Evolutionary conservation across 2,329 filamentous ascomycete species (phyloP).

Genomic region (Bipolaris victoriae): DNA sequence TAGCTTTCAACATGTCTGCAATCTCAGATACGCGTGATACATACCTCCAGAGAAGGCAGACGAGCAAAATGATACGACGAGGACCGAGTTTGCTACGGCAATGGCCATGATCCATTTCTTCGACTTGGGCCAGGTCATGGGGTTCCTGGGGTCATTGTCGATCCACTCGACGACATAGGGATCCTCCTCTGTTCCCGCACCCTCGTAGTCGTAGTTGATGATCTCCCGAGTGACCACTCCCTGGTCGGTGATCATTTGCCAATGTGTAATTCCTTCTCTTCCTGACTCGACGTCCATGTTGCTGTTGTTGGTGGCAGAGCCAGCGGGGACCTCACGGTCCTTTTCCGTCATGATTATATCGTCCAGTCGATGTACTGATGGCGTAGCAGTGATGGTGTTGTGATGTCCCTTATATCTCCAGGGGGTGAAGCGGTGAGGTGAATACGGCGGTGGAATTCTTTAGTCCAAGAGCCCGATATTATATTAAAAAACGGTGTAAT

Average conservation of each 20-base stretch:
- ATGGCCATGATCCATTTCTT: slow-evolving; percentile 53
- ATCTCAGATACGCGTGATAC: not conserved
- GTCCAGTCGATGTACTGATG: slow-evolving; percentile 5
- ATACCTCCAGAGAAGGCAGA: slow-evolving; percentile 50
- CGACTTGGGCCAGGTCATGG: slow-evolving; percentile 47
- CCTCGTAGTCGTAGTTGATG: slow-evolving; percentile 50
- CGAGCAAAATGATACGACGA: slow-evolving; percentile 53
- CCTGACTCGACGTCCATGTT: slow-evolving; percentile 43
- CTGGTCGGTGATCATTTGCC: slow-evolving; percentile 47
- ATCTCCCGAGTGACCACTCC: slow-evolving; percentile 48
- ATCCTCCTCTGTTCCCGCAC: slow-evolving; percentile 53
- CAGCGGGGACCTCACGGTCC: slow-evolving; percentile 16
- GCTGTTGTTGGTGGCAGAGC: slow-evolving; percentile 11
- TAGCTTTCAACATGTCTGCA: not conserved
- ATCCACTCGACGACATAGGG: slow-evolving; percentile 57
- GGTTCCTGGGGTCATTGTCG: slow-evolving; percentile 55
- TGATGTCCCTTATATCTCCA: not conserved
- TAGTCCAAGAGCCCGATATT: not conserved
- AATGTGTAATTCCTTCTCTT: slow-evolving; percentile 42
- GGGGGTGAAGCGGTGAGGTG: not conserved
- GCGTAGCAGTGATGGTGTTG: not conserved
- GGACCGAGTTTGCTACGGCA: slow-evolving; percentile 51
- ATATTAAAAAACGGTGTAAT: not conserved
- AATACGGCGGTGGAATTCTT: not conserved
- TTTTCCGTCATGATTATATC: slow-evolving; percentile 26